Evolutionary conservation across 148 eudicot species (phyloP).

Genomic region (Rhododendron ovatum): DNA sequence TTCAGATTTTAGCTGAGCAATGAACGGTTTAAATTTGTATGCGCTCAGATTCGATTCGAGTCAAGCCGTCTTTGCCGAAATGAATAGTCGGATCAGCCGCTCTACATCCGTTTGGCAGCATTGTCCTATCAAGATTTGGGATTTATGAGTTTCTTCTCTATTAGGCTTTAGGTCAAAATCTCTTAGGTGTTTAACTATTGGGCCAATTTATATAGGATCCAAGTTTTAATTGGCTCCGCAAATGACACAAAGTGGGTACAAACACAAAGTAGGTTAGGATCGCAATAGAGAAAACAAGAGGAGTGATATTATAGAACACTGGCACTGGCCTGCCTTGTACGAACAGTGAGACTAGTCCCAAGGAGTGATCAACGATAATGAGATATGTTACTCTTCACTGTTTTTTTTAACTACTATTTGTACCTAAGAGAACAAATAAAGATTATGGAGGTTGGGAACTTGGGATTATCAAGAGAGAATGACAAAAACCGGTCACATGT

Average conservation of each 20-base stretch:
- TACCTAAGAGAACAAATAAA: not conserved
- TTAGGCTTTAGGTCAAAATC: not conserved
- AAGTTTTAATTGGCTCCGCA: not conserved
- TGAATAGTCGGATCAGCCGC: too few species aligned
- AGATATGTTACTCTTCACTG: not conserved
- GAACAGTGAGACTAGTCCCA: not conserved
- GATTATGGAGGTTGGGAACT: not conserved
- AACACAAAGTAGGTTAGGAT: too few species aligned
- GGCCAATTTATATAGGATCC: too few species aligned
- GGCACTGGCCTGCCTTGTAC: too few species aligned
- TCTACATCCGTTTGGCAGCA: too few species aligned
- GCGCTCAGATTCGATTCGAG: too few species aligned
- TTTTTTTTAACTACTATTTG: not conserved
- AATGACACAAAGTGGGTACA: too few species aligned
- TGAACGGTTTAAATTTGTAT: too few species aligned
- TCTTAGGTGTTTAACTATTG: not conserved
- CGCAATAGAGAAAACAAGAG: too few species aligned
- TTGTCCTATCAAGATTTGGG: not conserved
- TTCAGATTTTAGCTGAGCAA: too few species aligned
- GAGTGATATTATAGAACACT: too few species aligned
- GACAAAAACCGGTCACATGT: not conserved
- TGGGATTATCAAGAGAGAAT: not conserved
- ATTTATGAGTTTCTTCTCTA: not conserved
- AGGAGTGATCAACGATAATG: not conserved
- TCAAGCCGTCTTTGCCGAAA: too few species aligned